A percentile compares a stretch with the other conserved stretches of the same genome.
Conservation (phyloP, 768 basidiomycete species). For the Cyathus striatus region DNA sequence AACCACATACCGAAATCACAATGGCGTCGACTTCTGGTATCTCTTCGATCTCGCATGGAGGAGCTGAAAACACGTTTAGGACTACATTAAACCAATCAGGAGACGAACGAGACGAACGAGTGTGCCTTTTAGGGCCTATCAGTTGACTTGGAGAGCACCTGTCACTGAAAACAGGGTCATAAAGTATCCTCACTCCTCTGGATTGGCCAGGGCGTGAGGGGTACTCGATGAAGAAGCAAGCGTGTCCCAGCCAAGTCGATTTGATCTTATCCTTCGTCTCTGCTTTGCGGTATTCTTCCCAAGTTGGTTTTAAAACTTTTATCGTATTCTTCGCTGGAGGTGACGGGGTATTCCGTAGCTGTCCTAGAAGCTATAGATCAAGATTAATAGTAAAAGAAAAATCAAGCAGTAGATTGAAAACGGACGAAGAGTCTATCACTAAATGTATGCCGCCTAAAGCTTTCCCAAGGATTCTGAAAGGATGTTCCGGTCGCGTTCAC, state of each 20-base stretch:
- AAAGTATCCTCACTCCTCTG: slow-evolving; percentile 42
- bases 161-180: slow-evolving; percentile 50
- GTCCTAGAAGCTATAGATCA: background rate
- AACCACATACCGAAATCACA: slow-evolving; percentile 45
- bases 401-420: background rate
- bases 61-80: slow-evolving; percentile 17
- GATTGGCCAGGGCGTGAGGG: slow-evolving; percentile 23
- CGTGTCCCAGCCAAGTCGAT: slow-evolving; percentile 53
- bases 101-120: slow-evolving; percentile 25
- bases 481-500: slow-evolving; percentile 10
- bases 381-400: background rate
- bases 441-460: slow-evolving; percentile 13
- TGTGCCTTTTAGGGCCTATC: slow-evolving; percentile 43
- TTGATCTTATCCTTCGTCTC: slow-evolving; percentile 33
- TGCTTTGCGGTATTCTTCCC: slow-evolving; percentile 22
- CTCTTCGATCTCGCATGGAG: slow-evolving; percentile 49
- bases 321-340: background rate
- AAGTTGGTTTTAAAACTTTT: slow-evolving; percentile 28
- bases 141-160: slow-evolving; percentile 43
- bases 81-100: background rate
- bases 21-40: slow-evolving; percentile 61
- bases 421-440: slow-evolving; percentile 10
- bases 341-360: background rate
- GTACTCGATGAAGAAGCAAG: slow-evolving; percentile 48
- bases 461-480: slow-evolving; percentile 24